phyloP scores from a whole-genome alignment of 768 basidiomycete species.

The Naematelia encephala region DNA sequence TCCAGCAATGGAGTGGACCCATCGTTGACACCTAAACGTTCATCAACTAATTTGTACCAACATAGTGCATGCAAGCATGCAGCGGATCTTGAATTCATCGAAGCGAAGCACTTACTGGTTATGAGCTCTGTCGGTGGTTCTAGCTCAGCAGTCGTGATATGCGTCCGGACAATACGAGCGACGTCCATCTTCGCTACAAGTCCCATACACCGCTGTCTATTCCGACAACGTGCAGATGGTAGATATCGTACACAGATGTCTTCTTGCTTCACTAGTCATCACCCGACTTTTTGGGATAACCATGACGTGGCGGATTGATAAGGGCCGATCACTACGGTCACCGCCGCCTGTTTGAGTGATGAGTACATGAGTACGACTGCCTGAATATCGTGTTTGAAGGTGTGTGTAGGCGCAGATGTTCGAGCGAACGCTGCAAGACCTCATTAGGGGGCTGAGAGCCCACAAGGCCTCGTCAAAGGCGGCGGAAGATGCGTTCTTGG shows the following conservation, averaged over 20 bases:
- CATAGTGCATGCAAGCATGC: background rate
- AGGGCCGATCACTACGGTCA: background rate
- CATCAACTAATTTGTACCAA: background rate
- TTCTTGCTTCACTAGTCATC: no score
- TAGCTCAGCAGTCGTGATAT: slow-evolving; percentile 44
- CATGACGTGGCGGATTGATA: background rate
- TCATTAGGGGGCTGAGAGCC: slow-evolving; percentile 89
- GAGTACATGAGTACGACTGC: no score
- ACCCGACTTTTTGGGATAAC: background rate
- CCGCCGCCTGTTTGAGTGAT: no score
- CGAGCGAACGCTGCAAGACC: slow-evolving; percentile 92
- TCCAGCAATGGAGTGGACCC: slow-evolving; percentile 64
- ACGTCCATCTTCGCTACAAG: slow-evolving; percentile 40
- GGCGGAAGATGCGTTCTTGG: slow-evolving; percentile 66
- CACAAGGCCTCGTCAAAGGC: slow-evolving; percentile 92
- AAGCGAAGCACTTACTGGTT: slow-evolving; percentile 41
- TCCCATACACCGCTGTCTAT: background rate
- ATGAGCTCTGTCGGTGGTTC: slow-evolving; percentile 44
- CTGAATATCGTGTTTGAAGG: no score
- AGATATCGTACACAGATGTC: no score
- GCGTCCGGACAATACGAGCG: slow-evolving; percentile 42
- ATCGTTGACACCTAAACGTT: slow-evolving; percentile 56
- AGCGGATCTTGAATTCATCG: background rate
- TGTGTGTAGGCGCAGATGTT: slow-evolving; percentile 61
- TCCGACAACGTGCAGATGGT: no score